Percentiles rank a stretch among this genome's conserved stretches.
phyloP scores from a whole-genome alignment of 2,329 filamentous ascomycete genomes.

The Aspergillus felis region DNA sequence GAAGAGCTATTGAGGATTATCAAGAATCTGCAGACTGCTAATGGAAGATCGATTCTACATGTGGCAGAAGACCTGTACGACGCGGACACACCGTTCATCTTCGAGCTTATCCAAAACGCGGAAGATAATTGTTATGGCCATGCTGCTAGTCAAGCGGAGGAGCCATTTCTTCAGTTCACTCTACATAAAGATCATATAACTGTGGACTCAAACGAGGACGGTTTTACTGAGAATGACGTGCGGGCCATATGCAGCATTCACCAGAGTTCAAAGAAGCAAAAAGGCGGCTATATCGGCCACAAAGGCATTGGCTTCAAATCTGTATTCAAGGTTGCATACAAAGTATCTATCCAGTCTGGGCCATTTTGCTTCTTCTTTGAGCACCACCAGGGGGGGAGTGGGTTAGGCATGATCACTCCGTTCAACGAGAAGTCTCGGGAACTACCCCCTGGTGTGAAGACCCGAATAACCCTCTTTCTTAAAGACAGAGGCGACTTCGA shows the following conservation, averaged over 20 bases:
- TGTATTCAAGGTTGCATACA: conserved; percentile 18
- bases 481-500: not conserved
- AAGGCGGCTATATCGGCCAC: conserved; percentile 20
- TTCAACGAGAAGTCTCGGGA: not conserved
- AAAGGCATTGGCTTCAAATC: conserved; percentile 31
- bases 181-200: conserved; percentile 28
- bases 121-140: conserved; percentile 47
- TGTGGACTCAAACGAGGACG: conserved; percentile 40
- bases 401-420: conserved; percentile 2
- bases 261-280: conserved; percentile 32
- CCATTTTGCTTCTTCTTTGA: conserved; percentile 3
- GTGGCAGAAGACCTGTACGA: conserved; percentile 25
- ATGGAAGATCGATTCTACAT: conserved; percentile 1
- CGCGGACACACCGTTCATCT: conserved; percentile 44
- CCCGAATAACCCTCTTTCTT: conserved; percentile 3
- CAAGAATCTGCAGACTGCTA: not conserved
- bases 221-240: conserved; percentile 33
- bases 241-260: conserved; percentile 34
- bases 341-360: conserved; percentile 3
- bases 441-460: not conserved
- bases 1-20: not conserved
- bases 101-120: conserved; percentile 54
- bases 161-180: conserved; percentile 34
- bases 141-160: conserved; percentile 13
- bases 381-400: not conserved